Base-by-base conservation (phyloP, 345 rosid species). In the Aquilaria sinensis region DNA sequence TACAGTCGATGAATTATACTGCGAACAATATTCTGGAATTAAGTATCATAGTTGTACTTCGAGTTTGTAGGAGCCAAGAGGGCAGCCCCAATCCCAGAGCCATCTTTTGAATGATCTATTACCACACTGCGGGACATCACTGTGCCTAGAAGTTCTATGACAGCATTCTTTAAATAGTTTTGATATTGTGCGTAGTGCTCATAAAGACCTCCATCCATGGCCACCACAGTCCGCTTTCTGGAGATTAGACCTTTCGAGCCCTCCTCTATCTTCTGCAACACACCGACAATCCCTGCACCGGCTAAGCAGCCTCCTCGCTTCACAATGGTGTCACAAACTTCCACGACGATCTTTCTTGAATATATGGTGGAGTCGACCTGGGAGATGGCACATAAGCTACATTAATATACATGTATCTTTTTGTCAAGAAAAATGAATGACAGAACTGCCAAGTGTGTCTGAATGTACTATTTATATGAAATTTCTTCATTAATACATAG, bases 81-180 rank as follows among this genome's bases (percentile, higher is more conserved):
- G 56, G 96, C 96, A 57, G 96, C 98, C 30, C 96, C 98, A 2
- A 89, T 80, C 3, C 96, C 98, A 9, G 98, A 89, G 8, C 93
- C 89, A 9, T 92, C 96, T 81, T 89, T 85, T 0, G 92, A 81
- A 64, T 82, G 90, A 48, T 87, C 89, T 15, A 89, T 80, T 31
- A 68, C 76, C 57, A 87, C 70, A 41, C 83, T 77, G 57, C 70
- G 71, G 30, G 92, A 82, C 63, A 62, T 68, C 48, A 85, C 78
- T 1, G 63, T 50, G 5, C 91, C 93, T 10, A 92, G 79, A 69
- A 92, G 85, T 74, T 92, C 93, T 0, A 61, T 62, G 13, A 89
- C 78, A 2, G 92, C 95, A 0, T 76, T 85, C 61, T 82, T 80
- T 63, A 92, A 51, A 80, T 87, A 89, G 9, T n/a, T 48, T 76